Evolutionary conservation across 108 stramenopile species (phyloP).

Genomic region (Parmales sp.): DNA sequence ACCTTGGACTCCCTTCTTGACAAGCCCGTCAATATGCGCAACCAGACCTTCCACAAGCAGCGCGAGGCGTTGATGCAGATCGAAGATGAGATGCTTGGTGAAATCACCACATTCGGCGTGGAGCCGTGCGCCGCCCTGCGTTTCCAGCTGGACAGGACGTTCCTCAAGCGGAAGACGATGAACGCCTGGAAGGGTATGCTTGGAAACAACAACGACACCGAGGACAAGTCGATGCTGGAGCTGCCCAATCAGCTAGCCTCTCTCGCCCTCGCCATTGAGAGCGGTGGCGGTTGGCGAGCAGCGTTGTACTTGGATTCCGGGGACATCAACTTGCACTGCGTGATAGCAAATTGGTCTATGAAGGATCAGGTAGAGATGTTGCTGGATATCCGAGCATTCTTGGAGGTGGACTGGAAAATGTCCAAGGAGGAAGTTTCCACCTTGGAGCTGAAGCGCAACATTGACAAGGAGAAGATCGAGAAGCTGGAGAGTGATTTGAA

Average conservation of each 20-base stretch:
- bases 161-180: not conserved
- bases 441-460: not conserved
- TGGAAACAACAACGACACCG: not conserved
- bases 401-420: too few relatives aligned
- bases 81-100: not conserved
- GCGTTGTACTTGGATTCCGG: not conserved
- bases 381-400: not conserved
- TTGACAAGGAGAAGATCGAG: not conserved
- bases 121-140: not conserved
- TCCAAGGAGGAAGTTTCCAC: not conserved
- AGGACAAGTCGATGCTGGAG: not conserved
- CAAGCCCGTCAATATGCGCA: not conserved
- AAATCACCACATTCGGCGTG: not conserved
- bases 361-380: not conserved
- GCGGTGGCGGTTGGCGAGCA: not conserved
- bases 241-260: not conserved
- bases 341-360: not conserved
- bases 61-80: not conserved
- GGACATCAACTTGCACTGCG: conserved; percentile 2
- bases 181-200: conserved; percentile 2
- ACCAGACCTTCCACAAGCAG: not conserved
- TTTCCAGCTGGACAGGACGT: not conserved
- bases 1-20: not conserved
- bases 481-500: not conserved
- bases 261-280: not conserved